Percentiles rank a stretch among this genome's conserved stretches.
Evolutionary conservation across 2,329 filamentous ascomycete species (phyloP).

Genomic region (Akanthomyces muscarius): DNA sequence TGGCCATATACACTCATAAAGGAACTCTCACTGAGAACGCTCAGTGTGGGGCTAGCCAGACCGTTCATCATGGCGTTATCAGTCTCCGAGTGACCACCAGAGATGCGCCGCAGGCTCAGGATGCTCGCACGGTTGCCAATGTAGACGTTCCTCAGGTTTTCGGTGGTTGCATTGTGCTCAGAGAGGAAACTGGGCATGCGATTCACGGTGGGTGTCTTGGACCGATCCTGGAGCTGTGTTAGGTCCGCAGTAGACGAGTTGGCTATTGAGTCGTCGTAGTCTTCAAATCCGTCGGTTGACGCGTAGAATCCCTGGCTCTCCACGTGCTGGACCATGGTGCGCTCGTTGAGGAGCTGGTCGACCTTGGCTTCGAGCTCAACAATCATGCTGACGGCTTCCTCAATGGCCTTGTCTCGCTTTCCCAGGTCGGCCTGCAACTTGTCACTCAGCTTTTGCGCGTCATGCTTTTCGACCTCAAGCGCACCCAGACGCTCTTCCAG

Average conservation of each 20-base stretch:
- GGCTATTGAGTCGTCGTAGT: slow-evolving; percentile 24
- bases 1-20: slow-evolving; percentile 62
- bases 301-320: slow-evolving; percentile 39
- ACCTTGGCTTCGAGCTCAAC: slow-evolving; percentile 59
- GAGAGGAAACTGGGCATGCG: slow-evolving; percentile 64
- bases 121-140: slow-evolving; percentile 47
- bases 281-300: slow-evolving; percentile 26
- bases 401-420: slow-evolving; percentile 65
- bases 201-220: slow-evolving; percentile 39
- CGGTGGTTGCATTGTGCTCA: slow-evolving; percentile 54
- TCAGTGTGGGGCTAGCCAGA: slow-evolving; percentile 56
- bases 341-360: slow-evolving; percentile 50
- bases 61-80: slow-evolving; percentile 33
- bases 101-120: slow-evolving; percentile 46
- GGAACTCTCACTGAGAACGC: slow-evolving; percentile 63
- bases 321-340: slow-evolving; percentile 49
- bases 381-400: slow-evolving; percentile 68
- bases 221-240: slow-evolving; percentile 19
- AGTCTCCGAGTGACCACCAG: slow-evolving; percentile 37
- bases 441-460: slow-evolving; percentile 56
- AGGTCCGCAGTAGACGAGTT: slow-evolving; percentile 22
- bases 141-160: slow-evolving; percentile 59
- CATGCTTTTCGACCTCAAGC: slow-evolving; percentile 50
- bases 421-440: slow-evolving; percentile 57
- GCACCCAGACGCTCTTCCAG: slow-evolving; percentile 55